Evolutionary conservation across 2,329 filamentous ascomycete genomes (phyloP), one percentile per base, ranked within the genome.

Genomic region (Exophiala dermatitidis): DNA sequence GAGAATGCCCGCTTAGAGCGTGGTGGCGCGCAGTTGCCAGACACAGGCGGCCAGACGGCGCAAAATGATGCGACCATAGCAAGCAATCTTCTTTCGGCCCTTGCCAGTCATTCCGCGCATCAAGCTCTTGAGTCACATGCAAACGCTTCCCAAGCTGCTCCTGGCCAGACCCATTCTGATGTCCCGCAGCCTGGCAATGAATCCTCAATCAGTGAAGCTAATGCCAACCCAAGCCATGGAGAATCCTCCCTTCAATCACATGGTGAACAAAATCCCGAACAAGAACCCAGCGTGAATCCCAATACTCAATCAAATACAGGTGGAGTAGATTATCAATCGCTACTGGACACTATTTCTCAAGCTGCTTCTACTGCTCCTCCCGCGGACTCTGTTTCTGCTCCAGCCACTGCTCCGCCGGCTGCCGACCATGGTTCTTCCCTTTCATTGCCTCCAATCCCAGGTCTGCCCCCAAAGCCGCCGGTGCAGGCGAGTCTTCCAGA

Each of bases 321-420:
- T 50, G 74, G 71, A 55, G 70, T 76, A 63, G 71, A 75, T 62
- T 74, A 73, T 61, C 73, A 76, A 63, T 72, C 68, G 52, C 64
- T 76, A 52, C 69, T 76, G 63, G 72, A 75, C 67, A 75, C 74
- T 62, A 68, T 75, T 36, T 68, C 72, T 54, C 67, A 69, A 44
- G 67, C 66, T 52, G 61, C 62, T 52, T 63, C 65, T 51, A 64
- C 64, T 59, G 63, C 65, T 58, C 60, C 65, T 53, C 45, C 56
- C 47, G 62, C 62, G 47, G 64, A 65, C 40, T 59, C 52, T 48
- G 33, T 63, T 46, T 61, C 57, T 59, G 60, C 65, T 38, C 54
- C 58, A 48, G 61, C 63, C 45, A 63, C 61, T 56, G 57, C 59
- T 48, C 32, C 62, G 48, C 62, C 65, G 47, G 53, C 56, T 42